Percentiles rank a stretch among this genome's conserved stretches.
Conservation (phyloP, 2,329 filamentous ascomycete species). For the Venturia aucupariae region DNA sequence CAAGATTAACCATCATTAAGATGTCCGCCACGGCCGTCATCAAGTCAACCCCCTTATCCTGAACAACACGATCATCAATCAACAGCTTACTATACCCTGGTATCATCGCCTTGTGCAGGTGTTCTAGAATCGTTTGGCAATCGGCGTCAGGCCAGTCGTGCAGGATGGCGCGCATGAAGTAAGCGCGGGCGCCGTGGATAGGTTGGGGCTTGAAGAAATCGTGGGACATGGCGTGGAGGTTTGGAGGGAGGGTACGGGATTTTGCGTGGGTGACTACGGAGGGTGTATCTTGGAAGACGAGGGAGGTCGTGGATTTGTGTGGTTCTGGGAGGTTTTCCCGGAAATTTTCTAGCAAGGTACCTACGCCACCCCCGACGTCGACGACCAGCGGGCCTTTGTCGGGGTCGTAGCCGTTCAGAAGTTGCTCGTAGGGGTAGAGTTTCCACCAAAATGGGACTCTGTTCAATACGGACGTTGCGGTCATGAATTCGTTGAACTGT, state of each 20-base stretch:
- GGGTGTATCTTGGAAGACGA: slow-evolving; percentile 15
- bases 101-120: slow-evolving; percentile 22
- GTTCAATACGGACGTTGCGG: not conserved
- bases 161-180: slow-evolving; percentile 25
- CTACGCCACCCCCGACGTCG: slow-evolving; percentile 13
- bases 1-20: slow-evolving; percentile 14
- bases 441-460: not conserved
- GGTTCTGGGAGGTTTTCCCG: not conserved
- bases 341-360: slow-evolving; percentile 5
- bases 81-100: slow-evolving; percentile 22
- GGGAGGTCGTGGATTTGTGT: not conserved
- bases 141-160: slow-evolving; percentile 27
- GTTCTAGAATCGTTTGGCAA: slow-evolving; percentile 22
- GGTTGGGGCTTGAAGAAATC: slow-evolving; percentile 27
- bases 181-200: slow-evolving; percentile 24
- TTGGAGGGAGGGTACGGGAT: not conserved
- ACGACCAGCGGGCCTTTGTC: slow-evolving; percentile 3
- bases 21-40: slow-evolving; percentile 12
- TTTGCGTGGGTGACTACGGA: not conserved
- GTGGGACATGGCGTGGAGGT: slow-evolving; percentile 19
- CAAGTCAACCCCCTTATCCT: slow-evolving; percentile 23
- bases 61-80: slow-evolving; percentile 25
- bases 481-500: not conserved
- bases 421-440: not conserved
- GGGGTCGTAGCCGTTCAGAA: not conserved